Percentiles rank a stretch among this genome's conserved stretches.
phyloP scores from a whole-genome alignment of 257 asterid species.

The Leptodermis oblonga region DNA sequence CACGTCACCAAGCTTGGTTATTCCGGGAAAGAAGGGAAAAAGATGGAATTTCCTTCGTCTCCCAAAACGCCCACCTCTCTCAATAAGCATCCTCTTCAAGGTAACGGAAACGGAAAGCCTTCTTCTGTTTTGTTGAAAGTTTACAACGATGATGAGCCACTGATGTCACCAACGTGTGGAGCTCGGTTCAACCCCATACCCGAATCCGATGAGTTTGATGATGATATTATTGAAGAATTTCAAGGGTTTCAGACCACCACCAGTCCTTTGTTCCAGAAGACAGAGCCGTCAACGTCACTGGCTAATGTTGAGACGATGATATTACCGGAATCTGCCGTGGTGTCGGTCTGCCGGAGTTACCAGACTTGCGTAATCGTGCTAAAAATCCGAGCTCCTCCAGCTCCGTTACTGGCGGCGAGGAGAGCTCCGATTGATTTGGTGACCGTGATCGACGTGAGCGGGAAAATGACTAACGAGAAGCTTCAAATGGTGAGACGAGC shows the following conservation, averaged over 20 bases:
- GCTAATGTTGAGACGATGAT: slow-evolving; percentile 47
- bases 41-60: slow-evolving; percentile 17
- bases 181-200: slow-evolving; percentile 77
- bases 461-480: slow-evolving; percentile 51
- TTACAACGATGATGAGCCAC: slow-evolving; percentile 89
- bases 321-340: slow-evolving; percentile 67
- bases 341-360: slow-evolving; percentile 58
- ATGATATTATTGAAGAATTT: slow-evolving; percentile 51
- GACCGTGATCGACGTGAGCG: slow-evolving; percentile 66
- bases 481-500: slow-evolving; percentile 63
- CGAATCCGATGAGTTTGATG: slow-evolving; percentile 78
- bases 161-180: slow-evolving; percentile 64
- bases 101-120: slow-evolving; percentile 19
- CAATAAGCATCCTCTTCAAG: slow-evolving; percentile 5
- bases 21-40: slow-evolving; percentile 13
- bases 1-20: neutral
- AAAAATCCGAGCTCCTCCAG: slow-evolving; percentile 64
- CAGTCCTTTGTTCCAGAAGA: slow-evolving; percentile 22
- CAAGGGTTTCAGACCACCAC: slow-evolving; percentile 56
- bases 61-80: slow-evolving; percentile 19
- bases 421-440: slow-evolving; percentile 85
- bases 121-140: slow-evolving; percentile 42
- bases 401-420: slow-evolving; percentile 21
- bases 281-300: slow-evolving; percentile 1
- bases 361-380: slow-evolving; percentile 68